Percentiles rank a stretch among this genome's conserved stretches.
These are phyloP conservation scores for Podosphaera aphanis DNA, from an alignment of 2,329 filamentous ascomycete species.

Conservation along the genomic window DNA sequence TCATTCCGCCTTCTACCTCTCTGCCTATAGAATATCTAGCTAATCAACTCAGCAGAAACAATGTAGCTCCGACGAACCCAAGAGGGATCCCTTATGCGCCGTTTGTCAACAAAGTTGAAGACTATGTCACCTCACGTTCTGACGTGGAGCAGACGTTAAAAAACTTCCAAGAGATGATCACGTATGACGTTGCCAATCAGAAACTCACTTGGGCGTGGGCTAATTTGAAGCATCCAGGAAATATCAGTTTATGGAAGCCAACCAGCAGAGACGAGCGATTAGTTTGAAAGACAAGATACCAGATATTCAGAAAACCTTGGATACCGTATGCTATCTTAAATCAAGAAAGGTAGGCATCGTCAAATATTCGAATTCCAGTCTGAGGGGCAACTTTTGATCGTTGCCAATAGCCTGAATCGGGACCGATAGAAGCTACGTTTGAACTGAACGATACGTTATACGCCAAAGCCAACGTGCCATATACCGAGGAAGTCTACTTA, in stretches of 20 bases:
- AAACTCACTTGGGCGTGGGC: not conserved
- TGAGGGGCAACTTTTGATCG: conserved; percentile 5
- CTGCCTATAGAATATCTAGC: too few species aligned
- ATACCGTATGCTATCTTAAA: conserved; percentile 71
- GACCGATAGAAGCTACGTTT: conserved; percentile 76
- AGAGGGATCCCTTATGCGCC: conserved; percentile 65
- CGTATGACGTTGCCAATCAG: conserved; percentile 26
- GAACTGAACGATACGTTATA: conserved; percentile 93
- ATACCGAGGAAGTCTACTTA: conserved; percentile 77
- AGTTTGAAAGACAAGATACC: conserved; percentile 88
- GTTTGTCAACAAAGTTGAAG: conserved; percentile 72
- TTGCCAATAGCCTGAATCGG: conserved; percentile 19
- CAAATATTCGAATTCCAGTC: not conserved
- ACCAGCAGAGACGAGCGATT: conserved; percentile 59
- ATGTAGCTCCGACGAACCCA: conserved; percentile 43
- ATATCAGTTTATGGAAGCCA: conserved; percentile 98
- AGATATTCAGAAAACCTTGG: conserved; percentile 86
- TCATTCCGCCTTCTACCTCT: too few species aligned
- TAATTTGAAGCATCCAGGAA: conserved; percentile 37
- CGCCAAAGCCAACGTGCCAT: conserved; percentile 60
- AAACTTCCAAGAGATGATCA: conserved; percentile 83
- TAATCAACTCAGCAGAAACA: conserved; percentile 18
- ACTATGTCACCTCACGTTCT: conserved; percentile 56
- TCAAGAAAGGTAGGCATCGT: conserved; percentile 35
- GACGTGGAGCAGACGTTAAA: conserved; percentile 64